phyloP scores from a whole-genome alignment of 2,329 filamentous ascomycete species.

The Trichothecium roseum region DNA sequence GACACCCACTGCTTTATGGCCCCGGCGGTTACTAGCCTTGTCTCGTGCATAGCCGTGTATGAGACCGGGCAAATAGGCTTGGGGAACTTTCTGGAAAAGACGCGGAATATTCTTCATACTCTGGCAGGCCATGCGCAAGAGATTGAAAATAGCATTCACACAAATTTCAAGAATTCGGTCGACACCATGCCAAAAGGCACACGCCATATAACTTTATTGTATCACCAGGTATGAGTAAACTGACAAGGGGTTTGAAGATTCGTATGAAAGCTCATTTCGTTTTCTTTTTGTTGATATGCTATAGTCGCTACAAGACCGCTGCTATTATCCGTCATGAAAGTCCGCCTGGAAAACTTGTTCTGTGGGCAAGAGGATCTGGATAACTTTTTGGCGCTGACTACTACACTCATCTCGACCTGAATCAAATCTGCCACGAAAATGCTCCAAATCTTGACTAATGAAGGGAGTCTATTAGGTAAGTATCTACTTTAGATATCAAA shows the following conservation, averaged over 20 bases:
- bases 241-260: too few species aligned
- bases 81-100: conserved; percentile 22
- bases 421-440: conserved; percentile 30
- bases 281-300: conserved; percentile 23
- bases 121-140: conserved; percentile 26
- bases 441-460: conserved; percentile 23
- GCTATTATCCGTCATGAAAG: conserved; percentile 25
- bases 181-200: conserved; percentile 25
- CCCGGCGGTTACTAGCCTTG: background rate
- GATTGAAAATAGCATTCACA: conserved; percentile 22
- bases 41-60: conserved; percentile 18
- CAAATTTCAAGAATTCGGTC: conserved; percentile 20
- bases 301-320: conserved; percentile 27
- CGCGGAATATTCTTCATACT: conserved; percentile 21
- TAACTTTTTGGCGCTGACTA: conserved; percentile 20
- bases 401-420: conserved; percentile 23
- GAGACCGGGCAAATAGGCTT: conserved; percentile 21
- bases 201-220: conserved; percentile 24
- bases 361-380: conserved; percentile 18
- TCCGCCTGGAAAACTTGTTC: conserved; percentile 18
- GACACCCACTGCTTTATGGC: background rate
- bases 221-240: conserved; percentile 27
- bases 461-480: conserved; percentile 24
- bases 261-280: too few species aligned
- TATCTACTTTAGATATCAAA: fast-evolving